Evolutionary conservation across 306 rosid genomes (phyloP).

Genomic region (Fagus crenata): DNA sequence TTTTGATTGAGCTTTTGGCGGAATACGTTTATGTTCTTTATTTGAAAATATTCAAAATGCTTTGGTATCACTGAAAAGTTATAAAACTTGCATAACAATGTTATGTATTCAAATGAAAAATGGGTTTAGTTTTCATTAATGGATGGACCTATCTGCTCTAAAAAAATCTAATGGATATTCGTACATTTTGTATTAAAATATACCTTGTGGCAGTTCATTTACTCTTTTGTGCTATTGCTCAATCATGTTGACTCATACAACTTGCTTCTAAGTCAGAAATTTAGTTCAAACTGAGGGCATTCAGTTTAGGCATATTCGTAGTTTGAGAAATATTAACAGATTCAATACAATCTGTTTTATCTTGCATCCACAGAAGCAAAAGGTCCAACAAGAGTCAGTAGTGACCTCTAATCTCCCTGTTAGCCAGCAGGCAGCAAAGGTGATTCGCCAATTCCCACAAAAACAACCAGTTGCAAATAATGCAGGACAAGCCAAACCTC

Average conservation of each 20-base stretch:
- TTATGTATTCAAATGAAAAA: not conserved
- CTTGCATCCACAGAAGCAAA: constrained; percentile 63
- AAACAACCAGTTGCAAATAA: constrained; percentile 52
- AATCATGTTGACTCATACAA: not conserved
- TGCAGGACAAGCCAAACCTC: constrained; percentile 37
- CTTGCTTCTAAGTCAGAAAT: constrained; percentile 15
- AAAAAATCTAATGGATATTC: not conserved
- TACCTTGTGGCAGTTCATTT: not conserved
- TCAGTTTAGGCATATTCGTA: not conserved
- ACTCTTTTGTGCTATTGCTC: not conserved
- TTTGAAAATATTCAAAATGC: no score
- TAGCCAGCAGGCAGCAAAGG: constrained; percentile 37
- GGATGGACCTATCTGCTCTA: not conserved
- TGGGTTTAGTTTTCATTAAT: not conserved
- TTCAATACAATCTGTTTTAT: constrained; percentile 23
- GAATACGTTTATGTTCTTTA: no score
- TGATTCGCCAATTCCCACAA: constrained; percentile 68
- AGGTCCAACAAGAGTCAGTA: constrained; percentile 48
- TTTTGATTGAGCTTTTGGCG: no score
- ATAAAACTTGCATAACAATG: not conserved
- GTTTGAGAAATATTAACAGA: constrained; percentile 5
- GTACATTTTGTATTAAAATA: not conserved
- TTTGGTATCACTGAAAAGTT: not conserved
- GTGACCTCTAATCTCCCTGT: constrained; percentile 22
- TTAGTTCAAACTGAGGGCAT: constrained; percentile 4